These are phyloP conservation scores for Sporothrix schenckii DNA, from an alignment of 2,329 filamentous ascomycete species.

Conservation along the genomic window DNA sequence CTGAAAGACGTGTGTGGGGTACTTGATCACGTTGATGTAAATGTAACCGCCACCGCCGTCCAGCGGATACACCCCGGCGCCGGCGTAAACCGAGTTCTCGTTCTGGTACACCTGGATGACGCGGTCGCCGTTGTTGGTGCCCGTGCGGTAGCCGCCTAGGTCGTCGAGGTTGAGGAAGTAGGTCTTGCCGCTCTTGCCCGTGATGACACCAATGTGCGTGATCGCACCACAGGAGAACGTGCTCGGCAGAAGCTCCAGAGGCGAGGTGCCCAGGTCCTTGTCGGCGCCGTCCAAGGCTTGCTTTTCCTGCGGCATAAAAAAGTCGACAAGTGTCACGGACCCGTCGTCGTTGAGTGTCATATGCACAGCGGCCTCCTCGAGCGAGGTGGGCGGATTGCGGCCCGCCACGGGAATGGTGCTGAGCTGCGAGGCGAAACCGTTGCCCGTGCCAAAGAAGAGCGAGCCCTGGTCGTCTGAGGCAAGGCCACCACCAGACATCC, in stretches of 20 bases:
- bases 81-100: constrained; percentile 54
- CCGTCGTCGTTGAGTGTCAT: constrained; percentile 51
- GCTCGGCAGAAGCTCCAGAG: constrained; percentile 49
- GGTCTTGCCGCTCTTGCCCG: constrained; percentile 55
- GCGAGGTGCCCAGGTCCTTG: constrained; percentile 53
- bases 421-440: constrained; percentile 54
- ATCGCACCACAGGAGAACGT: constrained; percentile 50
- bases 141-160: constrained; percentile 54
- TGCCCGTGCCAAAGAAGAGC: constrained; percentile 53
- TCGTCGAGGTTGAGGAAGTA: constrained; percentile 55
- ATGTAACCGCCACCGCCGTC: constrained; percentile 54
- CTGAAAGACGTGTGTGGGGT: constrained; percentile 60
- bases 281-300: constrained; percentile 53
- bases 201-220: constrained; percentile 53
- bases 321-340: constrained; percentile 50
- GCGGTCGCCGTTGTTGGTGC: constrained; percentile 47
- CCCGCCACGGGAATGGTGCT: constrained; percentile 49
- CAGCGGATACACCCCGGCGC: constrained; percentile 52
- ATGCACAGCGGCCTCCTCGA: constrained; percentile 55
- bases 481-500: constrained; percentile 55
- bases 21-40: constrained; percentile 57
- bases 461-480: constrained; percentile 52
- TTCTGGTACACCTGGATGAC: constrained; percentile 52
- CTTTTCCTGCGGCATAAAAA: constrained; percentile 57
- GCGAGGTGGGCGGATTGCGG: constrained; percentile 48